phyloP scores from a whole-genome alignment of 208 protist species.

The Acanthamoeba royreba region DNA sequence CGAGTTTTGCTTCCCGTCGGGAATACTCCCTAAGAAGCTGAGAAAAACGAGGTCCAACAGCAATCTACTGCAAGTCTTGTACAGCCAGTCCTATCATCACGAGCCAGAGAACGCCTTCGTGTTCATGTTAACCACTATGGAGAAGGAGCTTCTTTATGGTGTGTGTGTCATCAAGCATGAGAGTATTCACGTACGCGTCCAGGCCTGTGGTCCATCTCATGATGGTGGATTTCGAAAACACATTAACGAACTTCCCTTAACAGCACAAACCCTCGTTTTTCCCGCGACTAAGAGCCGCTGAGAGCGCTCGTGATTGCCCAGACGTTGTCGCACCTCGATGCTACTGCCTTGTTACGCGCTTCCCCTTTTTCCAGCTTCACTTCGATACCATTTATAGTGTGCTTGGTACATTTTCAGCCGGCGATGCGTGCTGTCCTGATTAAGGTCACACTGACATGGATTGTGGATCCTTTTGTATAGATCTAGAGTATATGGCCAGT shows the following conservation, averaged over 20 bases:
- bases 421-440: neutral
- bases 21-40: neutral
- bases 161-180: slow-evolving; percentile 16
- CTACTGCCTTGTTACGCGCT: slow-evolving; percentile 13
- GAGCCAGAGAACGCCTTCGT: slow-evolving; percentile 7
- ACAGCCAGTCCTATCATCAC: slow-evolving; percentile 13
- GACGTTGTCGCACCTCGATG: slow-evolving; percentile 5
- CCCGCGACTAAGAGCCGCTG: neutral
- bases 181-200: neutral
- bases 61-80: slow-evolving; percentile 1
- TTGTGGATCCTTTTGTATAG: neutral
- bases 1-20: slow-evolving; percentile 27
- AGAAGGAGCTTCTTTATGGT: neutral
- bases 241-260: neutral
- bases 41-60: slow-evolving; percentile 5
- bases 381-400: neutral
- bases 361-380: slow-evolving; percentile 37
- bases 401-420: neutral
- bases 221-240: neutral
- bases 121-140: neutral
- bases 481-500: slow-evolving; percentile 21
- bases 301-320: neutral
- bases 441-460: neutral
- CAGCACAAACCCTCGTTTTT: slow-evolving; percentile 30
- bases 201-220: neutral